phyloP scores from a whole-genome alignment of 2,329 filamentous ascomycete genomes.

The Tolypocladium nubicola region DNA sequence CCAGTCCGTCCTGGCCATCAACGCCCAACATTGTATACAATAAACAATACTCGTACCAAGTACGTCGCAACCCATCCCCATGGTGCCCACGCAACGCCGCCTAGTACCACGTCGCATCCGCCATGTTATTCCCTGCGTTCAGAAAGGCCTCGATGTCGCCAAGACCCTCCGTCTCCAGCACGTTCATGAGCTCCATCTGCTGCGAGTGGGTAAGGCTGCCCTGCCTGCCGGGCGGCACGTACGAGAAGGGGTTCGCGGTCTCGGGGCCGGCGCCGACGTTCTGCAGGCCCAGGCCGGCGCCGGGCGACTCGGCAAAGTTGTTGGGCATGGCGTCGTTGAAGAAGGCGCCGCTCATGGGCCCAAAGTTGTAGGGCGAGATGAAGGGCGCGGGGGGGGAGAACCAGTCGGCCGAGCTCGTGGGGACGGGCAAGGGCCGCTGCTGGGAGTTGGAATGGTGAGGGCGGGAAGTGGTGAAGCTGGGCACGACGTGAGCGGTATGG shows the following conservation, averaged over 20 bases:
- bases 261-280: slow-evolving; percentile 15
- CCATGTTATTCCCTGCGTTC: slow-evolving; percentile 23
- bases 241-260: slow-evolving; percentile 13
- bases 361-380: slow-evolving; percentile 41
- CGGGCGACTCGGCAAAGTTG: slow-evolving; percentile 17
- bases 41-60: not conserved
- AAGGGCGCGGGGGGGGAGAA: slow-evolving; percentile 42
- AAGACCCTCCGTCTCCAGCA: slow-evolving; percentile 60
- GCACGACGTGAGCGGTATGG: slow-evolving; percentile 2
- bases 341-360: slow-evolving; percentile 27
- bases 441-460: slow-evolving; percentile 24
- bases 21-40: not conserved
- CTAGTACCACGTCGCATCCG: slow-evolving; percentile 22
- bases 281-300: slow-evolving; percentile 21
- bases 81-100: not conserved
- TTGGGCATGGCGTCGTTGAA: slow-evolving; percentile 27
- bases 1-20: not conserved
- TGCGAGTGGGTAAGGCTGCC: slow-evolving; percentile 70
- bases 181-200: slow-evolving; percentile 73
- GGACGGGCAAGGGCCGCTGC: slow-evolving; percentile 32
- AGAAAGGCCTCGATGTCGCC: slow-evolving; percentile 51
- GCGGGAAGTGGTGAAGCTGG: slow-evolving; percentile 14
- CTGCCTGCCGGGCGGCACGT: slow-evolving; percentile 38
- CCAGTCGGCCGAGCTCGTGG: slow-evolving; percentile 37
- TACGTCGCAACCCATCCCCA: not conserved